Evolutionary conservation across 306 rosid species (phyloP).

Genomic region (Trifolium subterraneum): DNA sequence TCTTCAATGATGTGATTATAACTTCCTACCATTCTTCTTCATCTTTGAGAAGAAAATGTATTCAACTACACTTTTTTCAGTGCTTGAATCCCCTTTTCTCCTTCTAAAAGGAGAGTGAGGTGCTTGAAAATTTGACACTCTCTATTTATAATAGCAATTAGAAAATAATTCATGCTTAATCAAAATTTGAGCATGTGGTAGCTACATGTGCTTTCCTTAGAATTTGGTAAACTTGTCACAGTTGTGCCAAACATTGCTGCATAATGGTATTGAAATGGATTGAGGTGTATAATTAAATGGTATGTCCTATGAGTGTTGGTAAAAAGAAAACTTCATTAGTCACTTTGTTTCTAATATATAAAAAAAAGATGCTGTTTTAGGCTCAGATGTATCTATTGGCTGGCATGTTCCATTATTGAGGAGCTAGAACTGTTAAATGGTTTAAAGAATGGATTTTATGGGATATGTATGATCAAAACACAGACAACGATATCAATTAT

Average conservation of each 20-base stretch:
- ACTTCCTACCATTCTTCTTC: conserved; percentile 59
- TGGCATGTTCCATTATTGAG: too few relatives aligned
- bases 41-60: conserved; percentile 5
- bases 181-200: conserved; percentile 51
- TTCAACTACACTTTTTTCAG: too few relatives aligned
- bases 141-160: too few relatives aligned
- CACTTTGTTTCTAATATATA: conserved; percentile 33
- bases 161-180: neutral
- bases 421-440: neutral
- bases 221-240: conserved; percentile 46
- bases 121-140: too few relatives aligned
- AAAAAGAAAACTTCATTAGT: conserved; percentile 40
- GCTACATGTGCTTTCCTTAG: conserved; percentile 29
- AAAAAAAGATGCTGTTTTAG: neutral
- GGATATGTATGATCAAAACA: too few relatives aligned
- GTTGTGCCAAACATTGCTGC: conserved; percentile 48
- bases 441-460: too few relatives aligned
- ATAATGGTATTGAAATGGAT: neutral
- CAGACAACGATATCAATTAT: too few relatives aligned
- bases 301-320: conserved; percentile 37
- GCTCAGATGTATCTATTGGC: neutral
- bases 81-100: too few relatives aligned
- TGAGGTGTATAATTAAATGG: conserved; percentile 33
- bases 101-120: too few relatives aligned
- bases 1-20: conserved; percentile 44